Evolutionary conservation across 257 asterid species (phyloP), one percentile per base, ranked within the genome.

Genomic region (Voacanga thouarsii): DNA sequence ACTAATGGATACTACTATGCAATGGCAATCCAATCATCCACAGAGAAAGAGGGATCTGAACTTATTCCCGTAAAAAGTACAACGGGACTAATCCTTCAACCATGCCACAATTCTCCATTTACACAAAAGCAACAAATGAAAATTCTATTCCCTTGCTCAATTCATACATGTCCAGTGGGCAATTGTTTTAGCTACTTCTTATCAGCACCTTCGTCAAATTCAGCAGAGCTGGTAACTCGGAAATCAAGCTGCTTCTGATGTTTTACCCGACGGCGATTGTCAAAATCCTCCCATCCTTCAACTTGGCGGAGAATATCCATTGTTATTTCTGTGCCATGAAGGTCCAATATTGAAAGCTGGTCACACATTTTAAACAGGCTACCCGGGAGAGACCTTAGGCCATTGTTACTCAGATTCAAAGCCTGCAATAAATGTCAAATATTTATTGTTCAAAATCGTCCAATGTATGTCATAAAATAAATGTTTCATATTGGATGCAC

Each of bases 151-250:
- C 76, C 49, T 18, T 18, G 21, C 1, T 9, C 7, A 10, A 24
- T 30, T 37, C 16, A 11, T 30, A 53, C 14, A 53, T 16, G 23
- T 47, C 10, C 69, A 23, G 33, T 12, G 7, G 37, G 77, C 33
- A 73, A 18, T 23, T 56, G 41, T 37, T 6, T 24, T 41, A 45
- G 87, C 87, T 89, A 89, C 79, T 75, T 85, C 81, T 86, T 89
- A 80, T 95, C 99, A 77, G 99, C 99, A 72, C 99, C 99, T 89
- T 95, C 99, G 76, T 95, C 98, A 63, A 95, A 95, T 49, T 88
- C 87, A 78, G 89, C 90, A 16, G 94, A 84, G 81, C 94, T 88
- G 75, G 80, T 69, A 55, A 90, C 97, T 55, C 92, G 83, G 82
- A 93, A 95, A 61, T 95, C 99, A 72, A 95, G 92, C 79, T 95